A percentile compares a stretch with the other conserved stretches of the same genome.
Evolutionary conservation across 257 asterid genomes (phyloP).

Genomic region (Echites panduratus): DNA sequence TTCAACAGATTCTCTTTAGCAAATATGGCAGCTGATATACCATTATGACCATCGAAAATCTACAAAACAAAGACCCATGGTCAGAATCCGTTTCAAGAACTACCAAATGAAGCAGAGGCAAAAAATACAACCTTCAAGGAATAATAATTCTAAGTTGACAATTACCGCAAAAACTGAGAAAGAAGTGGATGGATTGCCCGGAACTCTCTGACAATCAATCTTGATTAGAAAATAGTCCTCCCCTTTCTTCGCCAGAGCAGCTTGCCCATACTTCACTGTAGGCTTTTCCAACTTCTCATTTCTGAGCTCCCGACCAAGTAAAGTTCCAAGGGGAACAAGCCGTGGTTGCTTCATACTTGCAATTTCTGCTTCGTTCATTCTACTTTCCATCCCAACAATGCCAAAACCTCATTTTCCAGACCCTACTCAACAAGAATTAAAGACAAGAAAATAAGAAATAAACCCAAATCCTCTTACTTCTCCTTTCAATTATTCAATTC

Average conservation of each 20-base stretch:
- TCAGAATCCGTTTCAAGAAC: conserved; percentile 5
- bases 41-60: conserved; percentile 98
- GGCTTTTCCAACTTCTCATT: conserved; percentile 71
- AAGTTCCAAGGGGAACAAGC: conserved; percentile 67
- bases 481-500: not conserved
- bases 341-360: conserved; percentile 67
- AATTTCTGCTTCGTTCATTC: conserved; percentile 53
- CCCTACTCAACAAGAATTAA: conserved; percentile 24
- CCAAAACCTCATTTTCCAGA: conserved; percentile 30
- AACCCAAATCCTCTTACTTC: not conserved
- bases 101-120: conserved; percentile 1
- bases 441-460: conserved; percentile 11
- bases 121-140: not conserved
- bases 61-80: conserved; percentile 22
- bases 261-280: conserved; percentile 60
- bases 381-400: conserved; percentile 36
- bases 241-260: conserved; percentile 88
- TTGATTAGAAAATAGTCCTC: conserved; percentile 76
- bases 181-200: conserved; percentile 52
- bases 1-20: conserved; percentile 79
- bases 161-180: conserved; percentile 86
- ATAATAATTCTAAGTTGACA: not conserved
- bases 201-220: conserved; percentile 61
- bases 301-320: conserved; percentile 82
- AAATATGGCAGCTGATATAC: conserved; percentile 95